A percentile compares a stretch with the other conserved stretches of the same genome.
Evolutionary conservation across 2,329 filamentous ascomycete species (phyloP).

Genomic region (Nannizziopsis arthrosporioides): DNA sequence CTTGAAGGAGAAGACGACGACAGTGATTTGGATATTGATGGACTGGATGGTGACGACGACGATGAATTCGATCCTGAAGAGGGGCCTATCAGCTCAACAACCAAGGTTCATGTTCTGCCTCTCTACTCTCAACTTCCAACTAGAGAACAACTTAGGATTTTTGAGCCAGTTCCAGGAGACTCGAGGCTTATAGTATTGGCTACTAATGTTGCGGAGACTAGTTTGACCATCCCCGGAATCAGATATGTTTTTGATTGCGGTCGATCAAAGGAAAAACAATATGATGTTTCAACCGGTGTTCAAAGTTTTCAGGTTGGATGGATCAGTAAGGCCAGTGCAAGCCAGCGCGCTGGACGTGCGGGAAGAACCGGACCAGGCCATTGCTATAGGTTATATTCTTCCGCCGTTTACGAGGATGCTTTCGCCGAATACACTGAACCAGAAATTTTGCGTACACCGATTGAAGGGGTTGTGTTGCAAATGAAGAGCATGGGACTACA

Average conservation of each 20-base stretch:
- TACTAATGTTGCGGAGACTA: constrained; percentile 95
- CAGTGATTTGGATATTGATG: constrained; percentile 50
- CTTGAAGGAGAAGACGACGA: constrained; percentile 45
- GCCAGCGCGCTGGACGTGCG: constrained; percentile 82
- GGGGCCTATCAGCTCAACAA: constrained; percentile 46
- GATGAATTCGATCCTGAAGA: constrained; percentile 60
- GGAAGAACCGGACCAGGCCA: constrained; percentile 92
- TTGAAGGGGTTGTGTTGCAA: constrained; percentile 84
- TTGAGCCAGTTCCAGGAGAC: constrained; percentile 70
- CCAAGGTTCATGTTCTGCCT: constrained; percentile 75
- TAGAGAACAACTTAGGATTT: constrained; percentile 80
- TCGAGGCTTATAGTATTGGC: constrained; percentile 78
- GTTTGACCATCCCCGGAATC: constrained; percentile 89
- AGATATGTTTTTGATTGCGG: constrained; percentile 94
- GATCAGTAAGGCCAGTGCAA: constrained; percentile 95
- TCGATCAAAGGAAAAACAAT: constrained; percentile 80
- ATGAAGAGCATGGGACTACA: constrained; percentile 91
- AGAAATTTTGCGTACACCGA: constrained; percentile 79
- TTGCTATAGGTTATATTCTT: constrained; percentile 89
- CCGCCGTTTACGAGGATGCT: constrained; percentile 77
- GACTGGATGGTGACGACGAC: constrained; percentile 45
- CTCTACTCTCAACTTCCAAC: constrained; percentile 88
- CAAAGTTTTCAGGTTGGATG: constrained; percentile 92
- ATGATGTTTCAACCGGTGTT: constrained; percentile 76
- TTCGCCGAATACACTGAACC: constrained; percentile 78